Percentiles rank a stretch among this genome's conserved stretches.
phyloP scores from a whole-genome alignment of 257 asterid species.

The Solanum virginianum region DNA sequence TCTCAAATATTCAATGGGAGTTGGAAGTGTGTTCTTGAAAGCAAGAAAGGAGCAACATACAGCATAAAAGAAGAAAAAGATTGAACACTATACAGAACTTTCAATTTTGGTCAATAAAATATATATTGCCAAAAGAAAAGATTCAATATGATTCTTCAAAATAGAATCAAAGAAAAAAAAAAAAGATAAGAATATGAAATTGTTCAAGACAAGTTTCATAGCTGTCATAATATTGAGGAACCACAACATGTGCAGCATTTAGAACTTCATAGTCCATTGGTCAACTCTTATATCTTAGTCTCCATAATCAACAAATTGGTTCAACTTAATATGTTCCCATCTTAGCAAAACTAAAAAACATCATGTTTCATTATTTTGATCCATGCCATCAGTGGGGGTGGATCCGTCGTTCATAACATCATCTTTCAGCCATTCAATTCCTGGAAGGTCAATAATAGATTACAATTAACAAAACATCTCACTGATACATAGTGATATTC shows the following conservation, averaged over 20 bases:
- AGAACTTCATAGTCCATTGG: not conserved
- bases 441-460: not conserved
- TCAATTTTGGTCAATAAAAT: no score
- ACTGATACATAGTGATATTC: not conserved
- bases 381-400: not conserved
- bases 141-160: not conserved
- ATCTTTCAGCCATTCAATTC: not conserved
- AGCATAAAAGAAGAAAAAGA: not conserved
- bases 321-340: not conserved
- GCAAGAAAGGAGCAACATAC: no score
- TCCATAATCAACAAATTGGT: not conserved
- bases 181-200: not conserved
- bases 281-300: no score
- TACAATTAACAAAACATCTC: not conserved
- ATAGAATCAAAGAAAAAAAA: not conserved
- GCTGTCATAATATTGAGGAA: not conserved
- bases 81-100: no score
- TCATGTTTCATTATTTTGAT: not conserved
- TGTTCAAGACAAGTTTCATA: not conserved
- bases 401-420: not conserved
- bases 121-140: no score
- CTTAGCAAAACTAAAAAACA: not conserved
- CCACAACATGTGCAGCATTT: not conserved
- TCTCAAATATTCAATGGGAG: no score
- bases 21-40: not conserved